Percentiles rank a stretch among this genome's conserved stretches.
Conservation (phyloP, 1,284 basidiomycete species). For the Malassezia cuniculi region DNA sequence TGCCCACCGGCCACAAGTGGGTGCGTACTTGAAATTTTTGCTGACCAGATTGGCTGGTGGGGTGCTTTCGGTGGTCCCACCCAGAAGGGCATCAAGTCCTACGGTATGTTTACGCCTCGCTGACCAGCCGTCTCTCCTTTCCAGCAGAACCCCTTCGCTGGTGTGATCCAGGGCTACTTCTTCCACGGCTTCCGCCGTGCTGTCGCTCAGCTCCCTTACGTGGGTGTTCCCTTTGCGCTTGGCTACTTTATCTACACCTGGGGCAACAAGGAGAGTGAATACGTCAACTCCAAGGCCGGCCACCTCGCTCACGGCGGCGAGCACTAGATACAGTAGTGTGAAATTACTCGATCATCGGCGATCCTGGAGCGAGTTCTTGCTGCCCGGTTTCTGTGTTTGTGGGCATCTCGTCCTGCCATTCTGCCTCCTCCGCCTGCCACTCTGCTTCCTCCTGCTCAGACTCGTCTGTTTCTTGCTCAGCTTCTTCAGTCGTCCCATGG, state of each 20-base stretch:
- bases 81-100: slow-evolving; percentile 37
- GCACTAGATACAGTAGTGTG: slow-evolving; percentile 23
- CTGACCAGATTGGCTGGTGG: slow-evolving; percentile 42
- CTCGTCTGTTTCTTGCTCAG: too few relatives aligned
- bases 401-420: too few relatives aligned
- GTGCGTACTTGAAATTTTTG: slow-evolving; percentile 2
- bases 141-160: slow-evolving; percentile 39
- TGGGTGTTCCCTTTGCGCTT: slow-evolving; percentile 33
- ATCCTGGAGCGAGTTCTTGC: too few relatives aligned
- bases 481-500: too few relatives aligned
- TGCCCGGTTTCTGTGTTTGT: too few relatives aligned
- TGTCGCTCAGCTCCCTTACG: slow-evolving; percentile 41
- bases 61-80: slow-evolving; percentile 41
- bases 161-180: slow-evolving; percentile 35
- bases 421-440: too few relatives aligned
- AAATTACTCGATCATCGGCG: too few relatives aligned
- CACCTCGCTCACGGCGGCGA: slow-evolving; percentile 32
- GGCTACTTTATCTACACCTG: slow-evolving; percentile 41
- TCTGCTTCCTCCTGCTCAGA: too few relatives aligned
- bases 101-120: slow-evolving; percentile 16
- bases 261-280: slow-evolving; percentile 37
- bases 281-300: slow-evolving; percentile 42
- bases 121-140: slow-evolving; percentile 35
- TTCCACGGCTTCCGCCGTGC: slow-evolving; percentile 43
- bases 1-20: slow-evolving; percentile 14